A percentile compares a stretch with the other conserved stretches of the same genome.
These are phyloP conservation scores for Tetracentron sinense DNA, from an alignment of 164 flowering plant species.

Conservation along the genomic window DNA sequence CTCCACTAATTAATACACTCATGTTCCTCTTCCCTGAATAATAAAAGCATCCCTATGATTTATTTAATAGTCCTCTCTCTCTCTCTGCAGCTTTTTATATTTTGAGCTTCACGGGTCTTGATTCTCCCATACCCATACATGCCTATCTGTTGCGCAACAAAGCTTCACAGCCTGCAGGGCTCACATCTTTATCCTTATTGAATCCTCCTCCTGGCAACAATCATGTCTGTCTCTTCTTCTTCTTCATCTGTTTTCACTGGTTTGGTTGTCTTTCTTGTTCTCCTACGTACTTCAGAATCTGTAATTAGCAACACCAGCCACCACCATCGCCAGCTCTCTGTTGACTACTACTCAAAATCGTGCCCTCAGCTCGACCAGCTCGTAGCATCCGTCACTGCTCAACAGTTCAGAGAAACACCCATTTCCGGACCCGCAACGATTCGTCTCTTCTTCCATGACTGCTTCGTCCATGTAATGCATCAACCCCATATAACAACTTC, in stretches of 20 bases:
- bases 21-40: too few species aligned
- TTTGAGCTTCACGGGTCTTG: slow-evolving; percentile 40
- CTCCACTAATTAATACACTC: too few species aligned
- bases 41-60: too few species aligned
- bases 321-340: slow-evolving; percentile 37
- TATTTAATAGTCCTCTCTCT: neutral
- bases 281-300: slow-evolving; percentile 9
- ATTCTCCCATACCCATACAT: slow-evolving; percentile 17
- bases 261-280: neutral
- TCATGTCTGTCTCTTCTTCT: slow-evolving; percentile 19
- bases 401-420: slow-evolving; percentile 57
- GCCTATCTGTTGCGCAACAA: slow-evolving; percentile 9
- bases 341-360: slow-evolving; percentile 57
- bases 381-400: slow-evolving; percentile 55
- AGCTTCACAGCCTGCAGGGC: slow-evolving; percentile 1
- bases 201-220: slow-evolving; percentile 9
- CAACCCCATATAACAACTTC: neutral
- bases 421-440: slow-evolving; percentile 78
- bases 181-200: slow-evolving; percentile 1
- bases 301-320: neutral
- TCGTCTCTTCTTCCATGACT: slow-evolving; percentile 97
- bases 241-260: slow-evolving; percentile 12
- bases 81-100: neutral
- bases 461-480: slow-evolving; percentile 72
- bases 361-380: slow-evolving; percentile 84